Conservation (phyloP, 495 filamentous ascomycete species). For the Cairneyella variabilis region DNA sequence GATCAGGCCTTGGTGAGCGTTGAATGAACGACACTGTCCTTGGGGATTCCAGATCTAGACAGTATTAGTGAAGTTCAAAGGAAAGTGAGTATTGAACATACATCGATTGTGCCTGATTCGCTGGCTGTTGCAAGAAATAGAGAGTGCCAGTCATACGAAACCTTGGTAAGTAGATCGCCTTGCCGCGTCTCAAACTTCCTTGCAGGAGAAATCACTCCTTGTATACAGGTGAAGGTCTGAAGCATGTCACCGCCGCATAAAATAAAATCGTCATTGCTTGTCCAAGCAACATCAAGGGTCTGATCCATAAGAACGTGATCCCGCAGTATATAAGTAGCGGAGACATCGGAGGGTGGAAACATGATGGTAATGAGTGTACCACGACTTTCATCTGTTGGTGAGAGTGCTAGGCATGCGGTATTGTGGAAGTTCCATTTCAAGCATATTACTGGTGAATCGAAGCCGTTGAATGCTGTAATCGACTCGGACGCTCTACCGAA, state of each 20-base stretch:
- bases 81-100: conserved; percentile 28
- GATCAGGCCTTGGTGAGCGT: conserved; percentile 45
- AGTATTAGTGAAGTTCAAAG: conserved; percentile 15
- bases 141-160: conserved; percentile 44
- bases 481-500: conserved; percentile 58
- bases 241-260: conserved; percentile 54
- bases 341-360: conserved; percentile 34
- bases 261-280: conserved; percentile 51
- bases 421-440: conserved; percentile 58
- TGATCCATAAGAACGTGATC: conserved; percentile 40
- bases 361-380: conserved; percentile 49
- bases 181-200: conserved; percentile 38
- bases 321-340: conserved; percentile 37
- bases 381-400: conserved; percentile 39
- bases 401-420: conserved; percentile 50
- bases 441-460: conserved; percentile 51
- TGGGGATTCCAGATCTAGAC: conserved; percentile 46
- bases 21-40: conserved; percentile 40
- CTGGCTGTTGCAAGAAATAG: conserved; percentile 44
- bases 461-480: conserved; percentile 39
- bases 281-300: conserved; percentile 57
- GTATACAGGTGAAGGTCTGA: conserved; percentile 33
- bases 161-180: conserved; percentile 40
- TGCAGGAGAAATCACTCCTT: conserved; percentile 34
- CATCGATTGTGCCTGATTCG: conserved; percentile 48